Evolutionary conservation across 176 grass and related monocot genomes (phyloP).

Genomic region (Raddia guianensis): DNA sequence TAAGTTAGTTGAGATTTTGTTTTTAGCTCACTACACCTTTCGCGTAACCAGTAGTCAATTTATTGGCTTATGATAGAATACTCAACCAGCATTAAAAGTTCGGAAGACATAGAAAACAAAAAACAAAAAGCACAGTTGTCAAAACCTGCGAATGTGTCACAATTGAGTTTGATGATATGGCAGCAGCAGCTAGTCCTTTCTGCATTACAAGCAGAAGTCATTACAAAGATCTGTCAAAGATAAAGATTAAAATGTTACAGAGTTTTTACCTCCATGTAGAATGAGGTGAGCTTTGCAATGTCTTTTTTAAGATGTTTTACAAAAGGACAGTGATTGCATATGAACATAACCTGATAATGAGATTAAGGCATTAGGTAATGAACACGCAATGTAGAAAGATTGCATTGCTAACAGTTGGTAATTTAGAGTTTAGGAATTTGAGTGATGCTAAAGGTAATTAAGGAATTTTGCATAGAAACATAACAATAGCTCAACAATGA

Average conservation of each 20-base stretch:
- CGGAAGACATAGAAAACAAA: background rate
- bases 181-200: constrained; percentile 78
- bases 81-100: background rate
- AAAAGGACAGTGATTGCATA: constrained; percentile 93
- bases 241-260: background rate
- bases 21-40: background rate
- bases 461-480: background rate
- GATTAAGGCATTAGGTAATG: background rate
- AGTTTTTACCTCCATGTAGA: constrained; percentile 70
- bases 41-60: background rate
- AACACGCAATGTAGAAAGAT: too few relatives aligned
- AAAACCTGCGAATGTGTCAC: constrained; percentile 78
- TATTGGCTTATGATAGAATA: background rate
- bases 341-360: constrained; percentile 81
- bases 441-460: too few relatives aligned
- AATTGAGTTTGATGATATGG: constrained; percentile 85
- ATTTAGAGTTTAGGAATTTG: background rate
- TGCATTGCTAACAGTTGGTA: background rate
- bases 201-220: constrained; percentile 47
- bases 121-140: constrained; percentile 13
- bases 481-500: background rate
- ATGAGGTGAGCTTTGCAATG: constrained; percentile 75
- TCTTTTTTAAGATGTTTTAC: constrained; percentile 88
- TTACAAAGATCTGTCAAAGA: background rate
- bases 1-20: too few relatives aligned